Conservation (phyloP, 2,329 filamentous ascomycete genomes). For the Triangularia verruculosa region DNA sequence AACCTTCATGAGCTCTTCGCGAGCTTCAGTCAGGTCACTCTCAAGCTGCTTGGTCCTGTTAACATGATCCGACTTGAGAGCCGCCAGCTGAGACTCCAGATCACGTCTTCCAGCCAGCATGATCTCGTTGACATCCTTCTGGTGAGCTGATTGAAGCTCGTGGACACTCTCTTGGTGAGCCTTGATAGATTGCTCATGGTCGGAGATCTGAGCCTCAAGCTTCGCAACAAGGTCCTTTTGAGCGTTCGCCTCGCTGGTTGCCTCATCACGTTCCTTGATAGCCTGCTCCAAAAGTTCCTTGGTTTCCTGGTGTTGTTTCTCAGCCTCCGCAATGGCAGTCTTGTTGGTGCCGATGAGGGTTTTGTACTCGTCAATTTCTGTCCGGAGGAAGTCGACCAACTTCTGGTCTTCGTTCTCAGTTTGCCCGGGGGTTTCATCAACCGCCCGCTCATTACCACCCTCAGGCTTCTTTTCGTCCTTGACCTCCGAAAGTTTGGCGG, state of each 20-base stretch:
- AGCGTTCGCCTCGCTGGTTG: slow-evolving; percentile 42
- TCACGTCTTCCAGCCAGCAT: slow-evolving; percentile 50
- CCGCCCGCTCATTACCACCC: slow-evolving; percentile 31
- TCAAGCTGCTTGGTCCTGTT: slow-evolving; percentile 56
- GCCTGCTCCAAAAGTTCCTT: slow-evolving; percentile 67
- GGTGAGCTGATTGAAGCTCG: slow-evolving; percentile 48
- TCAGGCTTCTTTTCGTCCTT: slow-evolving; percentile 30
- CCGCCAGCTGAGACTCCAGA: slow-evolving; percentile 55
- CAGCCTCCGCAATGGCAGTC: slow-evolving; percentile 68
- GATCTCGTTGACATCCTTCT: slow-evolving; percentile 43
- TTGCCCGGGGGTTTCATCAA: slow-evolving; percentile 37
- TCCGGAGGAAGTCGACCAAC: slow-evolving; percentile 60
- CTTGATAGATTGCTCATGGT: slow-evolving; percentile 58
- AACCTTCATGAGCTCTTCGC: slow-evolving; percentile 62
- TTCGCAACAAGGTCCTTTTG: slow-evolving; percentile 49
- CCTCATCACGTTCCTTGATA: slow-evolving; percentile 56
- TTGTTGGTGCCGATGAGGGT: slow-evolving; percentile 66
- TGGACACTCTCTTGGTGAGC: slow-evolving; percentile 51
- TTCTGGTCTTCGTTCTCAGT: slow-evolving; percentile 55
- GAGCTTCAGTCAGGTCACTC: slow-evolving; percentile 61
- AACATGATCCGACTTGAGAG: slow-evolving; percentile 60
- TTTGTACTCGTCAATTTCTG: slow-evolving; percentile 79
- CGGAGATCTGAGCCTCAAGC: slow-evolving; percentile 57
- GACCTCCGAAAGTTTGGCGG: slow-evolving; percentile 37
- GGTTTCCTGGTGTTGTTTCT: slow-evolving; percentile 65